phyloP scores from a whole-genome alignment of 495 filamentous ascomycete species.

The Lichenothelia convexa region DNA sequence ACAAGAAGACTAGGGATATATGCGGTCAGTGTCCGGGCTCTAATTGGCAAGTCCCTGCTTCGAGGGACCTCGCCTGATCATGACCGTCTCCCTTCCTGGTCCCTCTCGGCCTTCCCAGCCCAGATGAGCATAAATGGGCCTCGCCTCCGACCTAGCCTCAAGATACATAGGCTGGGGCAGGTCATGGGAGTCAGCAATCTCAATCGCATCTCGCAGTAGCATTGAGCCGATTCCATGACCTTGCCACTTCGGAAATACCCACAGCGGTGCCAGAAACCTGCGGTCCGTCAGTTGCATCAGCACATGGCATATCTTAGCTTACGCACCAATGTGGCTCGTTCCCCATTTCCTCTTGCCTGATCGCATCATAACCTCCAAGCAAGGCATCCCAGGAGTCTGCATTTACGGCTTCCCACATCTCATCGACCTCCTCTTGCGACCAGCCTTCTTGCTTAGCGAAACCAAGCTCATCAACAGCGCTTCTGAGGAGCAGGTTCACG shows the following conservation, averaged over 20 bases:
- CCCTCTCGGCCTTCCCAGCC: not conserved
- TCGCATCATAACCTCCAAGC: not conserved
- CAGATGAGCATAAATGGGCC: not conserved
- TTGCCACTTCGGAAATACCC: not conserved
- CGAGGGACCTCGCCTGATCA: not conserved
- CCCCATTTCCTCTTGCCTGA: not conserved
- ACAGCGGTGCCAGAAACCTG: not conserved
- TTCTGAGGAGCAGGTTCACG: not conserved
- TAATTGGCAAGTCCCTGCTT: too few species aligned
- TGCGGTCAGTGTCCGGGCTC: too few species aligned
- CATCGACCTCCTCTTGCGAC: not conserved
- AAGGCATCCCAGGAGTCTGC: not conserved
- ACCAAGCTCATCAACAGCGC: not conserved
- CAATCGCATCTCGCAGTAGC: not conserved
- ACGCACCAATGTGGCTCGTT: not conserved
- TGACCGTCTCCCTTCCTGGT: not conserved
- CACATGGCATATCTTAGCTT: too few species aligned
- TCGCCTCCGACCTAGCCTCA: not conserved
- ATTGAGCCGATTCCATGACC: not conserved
- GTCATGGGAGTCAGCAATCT: not conserved
- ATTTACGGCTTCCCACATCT: not conserved
- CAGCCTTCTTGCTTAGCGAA: not conserved
- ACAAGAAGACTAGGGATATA: too few species aligned
- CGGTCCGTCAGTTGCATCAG: too few species aligned
- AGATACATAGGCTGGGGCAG: not conserved